Percentiles rank a stretch among this genome's conserved stretches.
These are phyloP conservation scores for Beta lomatogona DNA, from an alignment of 179 eudicot genomes.

Conservation along the genomic window DNA sequence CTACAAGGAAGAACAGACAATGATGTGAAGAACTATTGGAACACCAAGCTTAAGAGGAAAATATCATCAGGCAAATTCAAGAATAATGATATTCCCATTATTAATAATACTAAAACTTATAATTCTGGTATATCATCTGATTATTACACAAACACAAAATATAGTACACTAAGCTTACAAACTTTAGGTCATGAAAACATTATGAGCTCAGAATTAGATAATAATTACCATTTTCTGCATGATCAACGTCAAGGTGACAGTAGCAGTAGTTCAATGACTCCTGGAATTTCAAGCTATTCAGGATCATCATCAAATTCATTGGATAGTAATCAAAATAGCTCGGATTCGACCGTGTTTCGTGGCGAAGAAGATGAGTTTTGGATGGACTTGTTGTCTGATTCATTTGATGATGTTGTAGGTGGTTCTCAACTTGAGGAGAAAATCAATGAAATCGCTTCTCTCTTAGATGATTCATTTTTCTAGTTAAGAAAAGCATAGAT, in stretches of 20 bases:
- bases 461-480: slow-evolving; percentile 19
- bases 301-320: slow-evolving; percentile 17
- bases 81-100: background rate
- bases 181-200: background rate
- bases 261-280: slow-evolving; percentile 1
- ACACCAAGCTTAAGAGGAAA: slow-evolving; percentile 34
- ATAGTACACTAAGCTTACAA: background rate
- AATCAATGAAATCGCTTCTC: slow-evolving; percentile 32
- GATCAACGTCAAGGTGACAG: background rate
- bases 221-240: background rate
- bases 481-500: background rate
- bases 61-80: slow-evolving; percentile 13
- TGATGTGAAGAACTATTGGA: slow-evolving; percentile 42
- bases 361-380: slow-evolving; percentile 28
- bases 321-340: background rate
- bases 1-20: slow-evolving; percentile 53
- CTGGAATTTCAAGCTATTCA: slow-evolving; percentile 20
- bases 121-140: background rate
- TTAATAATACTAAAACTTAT: background rate
- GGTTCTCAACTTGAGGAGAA: slow-evolving; percentile 27
- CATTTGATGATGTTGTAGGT: slow-evolving; percentile 27
- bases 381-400: slow-evolving; percentile 29
- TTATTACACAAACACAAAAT: background rate
- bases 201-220: background rate
- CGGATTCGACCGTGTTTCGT: background rate